Base-by-base conservation (phyloP, 768 basidiomycete species). In the Coprinellus micaceus region DNA sequence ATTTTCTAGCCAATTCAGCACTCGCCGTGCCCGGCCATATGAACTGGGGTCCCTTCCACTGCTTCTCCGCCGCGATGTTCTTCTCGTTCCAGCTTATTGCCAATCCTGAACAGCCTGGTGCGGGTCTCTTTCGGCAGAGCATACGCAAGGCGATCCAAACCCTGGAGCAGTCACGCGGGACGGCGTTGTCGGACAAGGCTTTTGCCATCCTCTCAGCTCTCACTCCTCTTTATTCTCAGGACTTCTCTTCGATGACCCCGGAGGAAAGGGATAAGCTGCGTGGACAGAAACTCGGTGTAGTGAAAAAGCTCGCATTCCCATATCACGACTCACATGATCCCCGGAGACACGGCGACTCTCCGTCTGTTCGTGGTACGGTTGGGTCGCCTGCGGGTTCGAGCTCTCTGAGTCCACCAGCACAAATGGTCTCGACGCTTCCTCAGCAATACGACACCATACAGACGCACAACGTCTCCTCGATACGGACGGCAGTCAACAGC, bases 61-160 rank as follows among this genome's bases (percentile, higher is more conserved):
- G 86, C 62, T 92, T 92, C 74, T 86, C 86, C 47, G 89, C 91
- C 19, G 88, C 88, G 48, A 91, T 92, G 85, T 92, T 92, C 72
- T 91, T 92, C 79, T 88, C 88, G n/a, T 91, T 91, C 73, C 89
- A 92, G 63, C 79, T 92, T 48, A 86, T 91, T 63, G 81, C 85
- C 33, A 85, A 89, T 63, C 86, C 89, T 50, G 88, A 88, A 58
- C 89, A 90, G 60, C 86, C 87, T 44, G 89, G 87, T 24, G 88
- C 88, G 41, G 82, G 81, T 26, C 75, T 89, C 33, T 91, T 91
- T 73, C 86, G 89, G 19, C 80, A 81, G 30, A 88, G 85, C 63
- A 87, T 93, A 64, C 81, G 80, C 62, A 87, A 85, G 66, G 84
- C 86, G 13, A 78, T 86, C 58, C 66, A 74, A 12, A 84, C 83